These are phyloP conservation scores for Macrocystidia cucumis DNA, from an alignment of 1,284 basidiomycete genomes.

Conservation along the genomic window DNA sequence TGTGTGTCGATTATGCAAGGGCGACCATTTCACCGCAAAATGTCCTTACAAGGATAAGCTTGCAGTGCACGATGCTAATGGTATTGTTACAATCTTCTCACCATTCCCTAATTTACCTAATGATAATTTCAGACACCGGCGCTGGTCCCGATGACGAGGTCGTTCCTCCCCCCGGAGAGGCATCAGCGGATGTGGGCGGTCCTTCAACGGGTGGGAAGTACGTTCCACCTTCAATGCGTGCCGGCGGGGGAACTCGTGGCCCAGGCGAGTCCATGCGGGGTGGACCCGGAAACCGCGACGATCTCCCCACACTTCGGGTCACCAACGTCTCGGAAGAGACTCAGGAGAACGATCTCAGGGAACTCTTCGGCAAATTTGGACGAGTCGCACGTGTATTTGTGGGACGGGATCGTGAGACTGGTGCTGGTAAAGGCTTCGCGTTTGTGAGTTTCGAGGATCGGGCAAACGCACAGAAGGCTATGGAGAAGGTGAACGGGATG, in stretches of 20 bases:
- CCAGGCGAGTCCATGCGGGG: conserved; percentile 80
- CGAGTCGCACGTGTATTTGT: conserved; percentile 89
- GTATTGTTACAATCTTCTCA: conserved; percentile 21
- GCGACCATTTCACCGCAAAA: conserved; percentile 96
- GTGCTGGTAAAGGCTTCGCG: conserved; percentile 92
- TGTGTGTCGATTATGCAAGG: conserved; percentile 91
- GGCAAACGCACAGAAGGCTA: conserved; percentile 77
- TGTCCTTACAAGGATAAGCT: conserved; percentile 98
- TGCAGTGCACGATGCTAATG: conserved; percentile 63
- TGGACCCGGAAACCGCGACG: conserved; percentile 63
- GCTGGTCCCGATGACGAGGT: conserved; percentile 48
- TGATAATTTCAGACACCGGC: conserved; percentile 34
- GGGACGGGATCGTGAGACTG: conserved; percentile 92
- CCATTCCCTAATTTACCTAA: conserved; percentile 3
- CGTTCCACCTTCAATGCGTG: conserved; percentile 88
- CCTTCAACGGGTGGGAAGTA: conserved; percentile 70
- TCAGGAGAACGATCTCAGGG: conserved; percentile 90
- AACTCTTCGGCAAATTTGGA: conserved; percentile 83
- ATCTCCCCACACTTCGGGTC: conserved; percentile 93
- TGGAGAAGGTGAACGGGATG: conserved; percentile 90
- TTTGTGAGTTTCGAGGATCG: conserved; percentile 92
- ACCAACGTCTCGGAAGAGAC: conserved; percentile 97
- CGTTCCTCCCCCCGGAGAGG: conserved; percentile 13
- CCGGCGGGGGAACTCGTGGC: conserved; percentile 51
- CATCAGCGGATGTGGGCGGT: conserved; percentile 23